Base-by-base conservation (phyloP, 306 rosid genomes). In the Alnus rubra region DNA sequence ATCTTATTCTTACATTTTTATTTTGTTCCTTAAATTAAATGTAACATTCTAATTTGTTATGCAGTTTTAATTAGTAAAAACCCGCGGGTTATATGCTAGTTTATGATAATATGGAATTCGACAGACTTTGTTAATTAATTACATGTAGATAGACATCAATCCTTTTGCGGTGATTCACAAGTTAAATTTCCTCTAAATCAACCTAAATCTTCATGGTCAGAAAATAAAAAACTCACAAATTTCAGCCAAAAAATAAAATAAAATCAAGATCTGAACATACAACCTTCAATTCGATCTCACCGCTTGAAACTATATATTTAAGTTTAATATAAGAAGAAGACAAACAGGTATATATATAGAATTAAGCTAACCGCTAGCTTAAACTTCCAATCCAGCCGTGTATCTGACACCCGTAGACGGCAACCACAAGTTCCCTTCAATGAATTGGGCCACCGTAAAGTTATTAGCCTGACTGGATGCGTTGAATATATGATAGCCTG, bases 371-470 rank as follows among this genome's bases (percentile, higher is more conserved):
- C 50, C 4, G 6, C 1, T 0, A 6, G 42, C 4, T 64, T 51
- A 89, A 77, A 2, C 49, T 7, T 44, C 85, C 19, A 94, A 84
- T 3, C 91, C 91, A 3, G 97, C 86, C 2, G 81, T 86, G 85
- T 65, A 94, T 11, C 71, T 75, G 19, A 94, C 94, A 23, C 98
- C 98, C 0, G 94, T 92, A 1, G 93, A 65, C 18, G 97, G 97
- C 73, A 94, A 79, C 98, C 98, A 94, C 0, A 89, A 39, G 83
- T 88, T 75, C 31, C 98, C 98, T 16, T 90, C 79, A 82, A 94
- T 86, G 68, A 94, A 92, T 18, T 83, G 79, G 1, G 97, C 78
- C 28, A 94, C 98, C 0, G 97, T 90, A 74, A 74, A 94, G 60
- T 81, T 82, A 65, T 62, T 33, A 1, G 87, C 97, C 16, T 85